A percentile compares a stretch with the other conserved stretches of the same genome.
phyloP scores from a whole-genome alignment of 2,329 filamentous ascomycete genomes.

The Colletotrichum endophyticum region DNA sequence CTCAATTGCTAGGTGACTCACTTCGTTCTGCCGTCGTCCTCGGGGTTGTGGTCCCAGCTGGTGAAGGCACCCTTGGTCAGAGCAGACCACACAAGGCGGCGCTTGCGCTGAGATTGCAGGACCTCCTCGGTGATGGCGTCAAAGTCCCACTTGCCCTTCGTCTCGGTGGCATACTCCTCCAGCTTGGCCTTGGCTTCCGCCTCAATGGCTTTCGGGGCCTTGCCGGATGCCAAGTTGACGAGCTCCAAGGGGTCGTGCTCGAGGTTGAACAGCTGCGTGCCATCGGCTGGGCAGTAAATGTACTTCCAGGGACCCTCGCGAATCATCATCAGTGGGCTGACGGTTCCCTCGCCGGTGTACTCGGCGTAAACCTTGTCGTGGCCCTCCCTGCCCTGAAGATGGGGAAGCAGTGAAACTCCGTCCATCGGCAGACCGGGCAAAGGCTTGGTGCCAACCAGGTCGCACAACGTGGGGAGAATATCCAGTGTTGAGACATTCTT shows the following conservation, averaged over 20 bases:
- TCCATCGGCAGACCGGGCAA: conserved; percentile 81
- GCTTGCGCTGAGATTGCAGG: conserved; percentile 76
- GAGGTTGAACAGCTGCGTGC: conserved; percentile 85
- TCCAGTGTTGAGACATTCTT: conserved; percentile 92
- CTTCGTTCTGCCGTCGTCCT: conserved; percentile 71
- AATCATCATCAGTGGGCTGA: conserved; percentile 93
- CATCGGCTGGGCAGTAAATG: conserved; percentile 82
- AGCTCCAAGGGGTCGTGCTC: conserved; percentile 76
- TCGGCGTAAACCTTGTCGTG: conserved; percentile 92
- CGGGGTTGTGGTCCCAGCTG: conserved; percentile 85
- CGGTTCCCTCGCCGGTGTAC: conserved; percentile 92
- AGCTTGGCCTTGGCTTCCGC: conserved; percentile 55
- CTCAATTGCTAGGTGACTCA: conserved; percentile 38
- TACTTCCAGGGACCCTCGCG: conserved; percentile 90
- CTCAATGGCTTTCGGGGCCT: conserved; percentile 42
- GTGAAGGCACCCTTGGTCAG: conserved; percentile 78
- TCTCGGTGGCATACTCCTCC: conserved; percentile 75
- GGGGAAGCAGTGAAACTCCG: conserved; percentile 80
- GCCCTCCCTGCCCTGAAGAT: conserved; percentile 69
- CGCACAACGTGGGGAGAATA: conserved; percentile 86
- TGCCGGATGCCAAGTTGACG: conserved; percentile 67
- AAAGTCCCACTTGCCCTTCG: conserved; percentile 80
- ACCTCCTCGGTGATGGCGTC: conserved; percentile 77
- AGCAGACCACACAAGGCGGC: conserved; percentile 80
- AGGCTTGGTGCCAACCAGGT: conserved; percentile 76